Percentiles rank a stretch among this genome's conserved stretches.
Evolutionary conservation across 495 filamentous ascomycete species (phyloP).

Genomic region (Penicillium argentinense): DNA sequence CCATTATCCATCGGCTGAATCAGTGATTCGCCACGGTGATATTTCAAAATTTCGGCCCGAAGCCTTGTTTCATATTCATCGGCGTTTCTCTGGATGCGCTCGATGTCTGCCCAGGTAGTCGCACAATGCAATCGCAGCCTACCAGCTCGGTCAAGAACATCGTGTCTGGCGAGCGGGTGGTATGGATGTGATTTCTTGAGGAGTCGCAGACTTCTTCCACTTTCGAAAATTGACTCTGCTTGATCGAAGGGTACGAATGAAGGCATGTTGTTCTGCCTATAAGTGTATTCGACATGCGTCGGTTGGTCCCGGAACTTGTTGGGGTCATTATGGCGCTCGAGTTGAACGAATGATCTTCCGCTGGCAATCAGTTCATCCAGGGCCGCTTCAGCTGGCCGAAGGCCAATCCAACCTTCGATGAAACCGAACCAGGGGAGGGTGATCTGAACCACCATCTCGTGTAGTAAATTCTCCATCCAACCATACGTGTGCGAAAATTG

Average conservation of each 20-base stretch:
- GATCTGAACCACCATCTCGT: constrained; percentile 64
- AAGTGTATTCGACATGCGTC: constrained; percentile 57
- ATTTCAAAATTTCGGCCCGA: constrained; percentile 41
- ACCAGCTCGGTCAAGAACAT: constrained; percentile 41
- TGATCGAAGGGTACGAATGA: constrained; percentile 65
- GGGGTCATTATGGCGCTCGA: constrained; percentile 49
- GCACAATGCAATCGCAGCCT: constrained; percentile 67
- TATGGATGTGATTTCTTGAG: constrained; percentile 71
- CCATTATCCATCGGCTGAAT: not conserved
- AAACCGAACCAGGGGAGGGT: constrained; percentile 68
- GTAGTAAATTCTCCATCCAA: constrained; percentile 61
- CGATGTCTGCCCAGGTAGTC: constrained; percentile 74
- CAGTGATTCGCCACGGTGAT: constrained; percentile 24
- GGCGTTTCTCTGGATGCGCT: constrained; percentile 59
- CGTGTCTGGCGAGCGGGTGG: constrained; percentile 65
- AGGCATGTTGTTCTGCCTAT: constrained; percentile 62
- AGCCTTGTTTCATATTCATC: constrained; percentile 59
- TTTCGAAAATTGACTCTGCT: constrained; percentile 70
- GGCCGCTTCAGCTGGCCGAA: constrained; percentile 55
- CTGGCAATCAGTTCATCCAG: constrained; percentile 43
- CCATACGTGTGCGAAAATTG: constrained; percentile 60
- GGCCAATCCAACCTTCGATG: constrained; percentile 75
- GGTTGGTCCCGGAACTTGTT: constrained; percentile 55
- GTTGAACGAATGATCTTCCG: constrained; percentile 57
- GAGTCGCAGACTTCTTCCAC: constrained; percentile 72